Conservation (phyloP, 176 grass and related monocot species). For the Musa itinerans region DNA sequence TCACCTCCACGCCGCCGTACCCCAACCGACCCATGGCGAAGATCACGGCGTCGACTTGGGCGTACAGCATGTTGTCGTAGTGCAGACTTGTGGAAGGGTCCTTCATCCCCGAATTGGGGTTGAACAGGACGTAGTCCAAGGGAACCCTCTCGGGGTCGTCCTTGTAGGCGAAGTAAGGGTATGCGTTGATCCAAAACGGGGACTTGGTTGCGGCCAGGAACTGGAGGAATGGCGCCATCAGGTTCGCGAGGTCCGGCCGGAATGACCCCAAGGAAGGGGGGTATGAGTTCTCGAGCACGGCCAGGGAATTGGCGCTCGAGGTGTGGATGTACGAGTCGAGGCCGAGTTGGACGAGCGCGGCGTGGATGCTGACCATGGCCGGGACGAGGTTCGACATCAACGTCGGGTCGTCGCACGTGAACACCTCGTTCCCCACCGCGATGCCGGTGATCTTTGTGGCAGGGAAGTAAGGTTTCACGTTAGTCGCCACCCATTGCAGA, state of each 20-base stretch:
- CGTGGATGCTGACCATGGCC: conserved; percentile 71
- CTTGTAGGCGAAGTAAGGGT: conserved; percentile 93
- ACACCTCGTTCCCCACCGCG: conserved; percentile 77
- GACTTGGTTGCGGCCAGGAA: conserved; percentile 57
- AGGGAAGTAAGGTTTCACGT: conserved; percentile 60
- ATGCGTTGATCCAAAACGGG: conserved; percentile 79
- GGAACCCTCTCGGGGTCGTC: conserved; percentile 36
- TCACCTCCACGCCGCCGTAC: conserved; percentile 42
- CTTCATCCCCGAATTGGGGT: conserved; percentile 41
- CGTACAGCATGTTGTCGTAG: conserved; percentile 92
- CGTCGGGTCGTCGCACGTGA: conserved; percentile 52
- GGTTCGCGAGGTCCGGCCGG: conserved; percentile 32
- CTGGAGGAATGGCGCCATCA: conserved; percentile 50
- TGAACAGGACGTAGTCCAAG: conserved; percentile 60
- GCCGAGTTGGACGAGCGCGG: conserved; percentile 52
- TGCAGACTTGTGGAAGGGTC: conserved; percentile 72
- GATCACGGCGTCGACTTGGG: conserved; percentile 78
- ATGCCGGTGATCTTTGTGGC: conserved; percentile 70
- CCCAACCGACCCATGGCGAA: conserved; percentile 64
- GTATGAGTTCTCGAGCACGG: conserved; percentile 64
- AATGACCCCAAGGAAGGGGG: conserved; percentile 74
- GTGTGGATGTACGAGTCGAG: conserved; percentile 60
- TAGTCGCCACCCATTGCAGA: conserved; percentile 46
- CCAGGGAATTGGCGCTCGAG: conserved; percentile 69
- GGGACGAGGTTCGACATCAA: conserved; percentile 70